Evolutionary conservation across 805 yeast genomes (phyloP).

Genomic region (Scheffersomyces ergatensis): DNA sequence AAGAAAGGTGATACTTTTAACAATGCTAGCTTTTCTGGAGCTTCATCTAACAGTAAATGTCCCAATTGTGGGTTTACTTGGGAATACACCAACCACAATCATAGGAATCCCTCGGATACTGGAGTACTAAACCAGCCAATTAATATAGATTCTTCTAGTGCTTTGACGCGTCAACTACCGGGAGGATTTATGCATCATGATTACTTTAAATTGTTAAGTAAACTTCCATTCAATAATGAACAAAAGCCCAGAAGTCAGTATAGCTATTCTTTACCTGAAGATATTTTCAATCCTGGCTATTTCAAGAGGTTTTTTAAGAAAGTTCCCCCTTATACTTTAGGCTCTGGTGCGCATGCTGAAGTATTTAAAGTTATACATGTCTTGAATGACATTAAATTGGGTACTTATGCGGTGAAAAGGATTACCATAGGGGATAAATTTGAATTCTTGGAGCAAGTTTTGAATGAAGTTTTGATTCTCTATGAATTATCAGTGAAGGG

Average conservation of each 20-base stretch:
- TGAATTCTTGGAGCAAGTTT: slow-evolving; percentile 63
- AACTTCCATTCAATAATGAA: slow-evolving; percentile 15
- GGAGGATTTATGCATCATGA: slow-evolving; percentile 31
- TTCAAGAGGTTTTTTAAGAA: slow-evolving; percentile 68
- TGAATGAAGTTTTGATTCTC: slow-evolving; percentile 75
- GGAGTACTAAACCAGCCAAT: background rate
- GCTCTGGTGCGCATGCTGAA: slow-evolving; percentile 82
- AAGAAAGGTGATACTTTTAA: background rate
- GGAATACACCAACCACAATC: slow-evolving; percentile 10
- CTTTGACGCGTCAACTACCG: slow-evolving; percentile 3
- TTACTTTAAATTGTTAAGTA: slow-evolving; percentile 33
- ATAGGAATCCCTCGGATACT: background rate
- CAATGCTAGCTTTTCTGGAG: background rate
- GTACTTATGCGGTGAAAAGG: slow-evolving; percentile 80
- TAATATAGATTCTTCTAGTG: background rate
- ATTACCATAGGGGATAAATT: slow-evolving; percentile 80
- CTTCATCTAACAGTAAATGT: slow-evolving; percentile 11
- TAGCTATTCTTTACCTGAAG: slow-evolving; percentile 38
- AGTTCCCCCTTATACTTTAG: slow-evolving; percentile 52
- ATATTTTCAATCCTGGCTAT: slow-evolving; percentile 79
- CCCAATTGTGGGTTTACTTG: slow-evolving; percentile 32
- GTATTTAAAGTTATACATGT: slow-evolving; percentile 82
- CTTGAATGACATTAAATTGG: slow-evolving; percentile 68
- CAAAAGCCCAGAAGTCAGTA: background rate
- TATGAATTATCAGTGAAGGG: slow-evolving; percentile 47